These are phyloP conservation scores for Aegilops speltoides DNA, from an alignment of 176 grass and related monocot species.

Conservation along the genomic window DNA sequence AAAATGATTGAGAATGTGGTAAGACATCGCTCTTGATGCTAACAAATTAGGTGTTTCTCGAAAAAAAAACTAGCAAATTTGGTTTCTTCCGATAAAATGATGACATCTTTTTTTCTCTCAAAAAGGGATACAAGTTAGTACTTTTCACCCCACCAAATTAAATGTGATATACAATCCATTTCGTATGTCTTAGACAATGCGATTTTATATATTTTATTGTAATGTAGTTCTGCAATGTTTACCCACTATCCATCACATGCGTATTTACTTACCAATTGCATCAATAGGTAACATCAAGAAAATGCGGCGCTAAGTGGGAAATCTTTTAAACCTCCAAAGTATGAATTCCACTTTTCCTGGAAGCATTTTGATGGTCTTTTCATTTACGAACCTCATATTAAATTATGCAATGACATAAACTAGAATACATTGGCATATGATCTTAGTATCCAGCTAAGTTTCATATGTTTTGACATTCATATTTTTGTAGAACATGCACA, in stretches of 20 bases:
- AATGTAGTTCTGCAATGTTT: background rate
- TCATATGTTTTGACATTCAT: background rate
- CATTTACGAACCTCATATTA: background rate
- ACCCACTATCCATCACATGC: background rate
- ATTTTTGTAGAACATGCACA: slow-evolving; percentile 70
- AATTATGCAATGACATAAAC: background rate
- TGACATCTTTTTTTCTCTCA: background rate
- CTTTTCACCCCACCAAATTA: background rate
- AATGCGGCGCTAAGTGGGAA: slow-evolving; percentile 44
- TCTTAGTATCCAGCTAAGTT: background rate
- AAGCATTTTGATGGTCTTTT: background rate
- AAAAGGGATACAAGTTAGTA: background rate
- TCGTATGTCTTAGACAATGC: background rate
- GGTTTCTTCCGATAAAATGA: background rate
- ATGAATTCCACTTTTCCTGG: slow-evolving; percentile 26
- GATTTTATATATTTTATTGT: too few relatives aligned
- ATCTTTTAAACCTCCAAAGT: slow-evolving; percentile 95
- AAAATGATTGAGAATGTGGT: background rate
- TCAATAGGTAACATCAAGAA: slow-evolving; percentile 77
- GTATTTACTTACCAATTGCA: slow-evolving; percentile 25
- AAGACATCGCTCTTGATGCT: background rate
- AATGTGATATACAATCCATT: background rate
- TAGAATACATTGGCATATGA: background rate
- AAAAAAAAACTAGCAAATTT: background rate
- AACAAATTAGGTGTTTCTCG: too few relatives aligned